Conservation (phyloP, 2,329 filamentous ascomycete species). For the Grosmannia penicillata region DNA sequence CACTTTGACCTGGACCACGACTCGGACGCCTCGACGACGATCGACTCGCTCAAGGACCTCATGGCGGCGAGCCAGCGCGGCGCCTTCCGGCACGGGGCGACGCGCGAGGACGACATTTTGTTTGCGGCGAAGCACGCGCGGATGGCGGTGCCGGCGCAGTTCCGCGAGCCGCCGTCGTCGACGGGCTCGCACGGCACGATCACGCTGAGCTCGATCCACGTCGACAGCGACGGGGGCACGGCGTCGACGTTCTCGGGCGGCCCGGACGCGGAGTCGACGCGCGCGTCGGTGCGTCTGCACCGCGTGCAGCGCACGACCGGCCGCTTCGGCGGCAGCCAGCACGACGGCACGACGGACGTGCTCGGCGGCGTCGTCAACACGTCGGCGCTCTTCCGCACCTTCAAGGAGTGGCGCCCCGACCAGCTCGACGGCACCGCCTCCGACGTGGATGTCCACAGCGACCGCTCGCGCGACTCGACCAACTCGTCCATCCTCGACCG, state of each 20-base stretch:
- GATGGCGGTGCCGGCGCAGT: conserved; percentile 8
- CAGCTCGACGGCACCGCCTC: background rate
- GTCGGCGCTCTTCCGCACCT: conserved; percentile 11
- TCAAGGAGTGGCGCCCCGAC: conserved; percentile 11
- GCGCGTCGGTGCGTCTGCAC: conserved; percentile 6
- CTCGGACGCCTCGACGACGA: conserved; percentile 10
- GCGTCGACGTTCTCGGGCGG: conserved; percentile 8
- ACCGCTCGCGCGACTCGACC: conserved; percentile 4
- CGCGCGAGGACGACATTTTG: conserved; percentile 6
- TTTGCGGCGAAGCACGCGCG: conserved; percentile 9
- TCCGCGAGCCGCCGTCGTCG: conserved; percentile 12
- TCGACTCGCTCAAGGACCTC: conserved; percentile 10
- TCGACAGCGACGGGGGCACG: conserved; percentile 2
- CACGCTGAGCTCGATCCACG: conserved; percentile 8
- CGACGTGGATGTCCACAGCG: background rate
- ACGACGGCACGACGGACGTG: conserved; percentile 3
- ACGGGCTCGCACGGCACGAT: conserved; percentile 12
- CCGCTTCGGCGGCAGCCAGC: conserved; percentile 6
- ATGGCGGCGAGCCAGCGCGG: conserved; percentile 6
- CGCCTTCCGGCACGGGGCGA: conserved; percentile 1
- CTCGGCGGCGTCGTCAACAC: conserved; percentile 10
- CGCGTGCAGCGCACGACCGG: conserved; percentile 9
- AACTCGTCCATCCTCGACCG: conserved; percentile 9
- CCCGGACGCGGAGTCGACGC: conserved; percentile 12
- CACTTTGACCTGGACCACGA: conserved; percentile 6